Percentiles rank a stretch among this genome's conserved stretches.
These are phyloP conservation scores for Pleurozium schreberi DNA, from an alignment of 225 moss, liverwort and hornwort species.

Conservation along the genomic window DNA sequence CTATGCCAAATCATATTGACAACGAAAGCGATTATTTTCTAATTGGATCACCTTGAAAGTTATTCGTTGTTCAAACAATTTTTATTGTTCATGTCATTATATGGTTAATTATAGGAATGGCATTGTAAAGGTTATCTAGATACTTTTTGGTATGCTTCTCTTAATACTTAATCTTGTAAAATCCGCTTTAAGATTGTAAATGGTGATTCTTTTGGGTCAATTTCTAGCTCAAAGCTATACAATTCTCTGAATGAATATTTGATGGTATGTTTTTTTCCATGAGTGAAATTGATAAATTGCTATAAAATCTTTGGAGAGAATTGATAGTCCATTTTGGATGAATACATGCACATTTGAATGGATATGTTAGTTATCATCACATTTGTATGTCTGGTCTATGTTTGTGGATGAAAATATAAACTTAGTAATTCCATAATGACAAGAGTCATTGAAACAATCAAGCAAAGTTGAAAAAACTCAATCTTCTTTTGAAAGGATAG, in stretches of 20 bases:
- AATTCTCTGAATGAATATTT: neutral
- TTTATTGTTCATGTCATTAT: neutral
- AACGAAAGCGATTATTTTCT: neutral
- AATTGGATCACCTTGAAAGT: neutral
- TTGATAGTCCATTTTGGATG: neutral
- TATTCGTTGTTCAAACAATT: neutral
- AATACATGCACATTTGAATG: neutral
- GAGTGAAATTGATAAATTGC: neutral
- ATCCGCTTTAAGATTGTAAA: fast-evolving
- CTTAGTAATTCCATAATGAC: neutral
- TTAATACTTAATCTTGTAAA: neutral
- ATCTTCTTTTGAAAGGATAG: too few species aligned
- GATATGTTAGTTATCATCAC: neutral
- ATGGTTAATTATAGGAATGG: neutral
- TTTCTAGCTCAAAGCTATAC: neutral
- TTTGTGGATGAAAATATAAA: neutral
- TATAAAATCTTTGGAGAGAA: neutral
- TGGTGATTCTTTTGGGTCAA: fast-evolving
- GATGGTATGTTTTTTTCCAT: neutral
- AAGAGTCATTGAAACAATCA: neutral
- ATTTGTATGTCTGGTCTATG: fast-evolving
- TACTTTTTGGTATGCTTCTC: neutral
- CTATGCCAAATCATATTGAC: neutral
- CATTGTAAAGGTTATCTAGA: neutral
- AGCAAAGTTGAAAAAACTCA: neutral